Base-by-base conservation (phyloP, 768 basidiomycete species). In the Russula olivacea region DNA sequence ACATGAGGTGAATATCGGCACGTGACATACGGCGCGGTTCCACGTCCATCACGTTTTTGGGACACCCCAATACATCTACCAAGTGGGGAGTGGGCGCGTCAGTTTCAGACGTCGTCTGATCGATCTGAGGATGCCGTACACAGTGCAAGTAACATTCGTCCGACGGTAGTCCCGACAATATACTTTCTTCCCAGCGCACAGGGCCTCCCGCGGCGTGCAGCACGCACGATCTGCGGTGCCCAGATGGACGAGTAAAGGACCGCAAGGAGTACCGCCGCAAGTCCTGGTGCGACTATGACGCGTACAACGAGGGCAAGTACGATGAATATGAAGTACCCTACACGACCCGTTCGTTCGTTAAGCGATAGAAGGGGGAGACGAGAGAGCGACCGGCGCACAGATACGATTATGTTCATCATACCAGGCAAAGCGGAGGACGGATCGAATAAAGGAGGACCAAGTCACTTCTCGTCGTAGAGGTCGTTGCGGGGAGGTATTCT, bases 21-120 rank as follows among this genome's bases (percentile, higher is more conserved):
- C 4, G 28, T 54, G 28, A 50, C 19, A 63, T 70, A 93, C 91
- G 71, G 64, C 86, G 80, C 15, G 88, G 83, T 65, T 89, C 81
- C 17, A 92, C 79, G 63, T 95, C 92, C 61, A 95, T 78, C 7
- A 95, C 88, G 69, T 95, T 97, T 70, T 84, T 84, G 0, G 92
- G 89, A 70, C 90, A 95, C 1, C 80, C 80, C 70, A 94, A 76
- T 67, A 89, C 89, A 71, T 96, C 93, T 96, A 66, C n/a, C 10
- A 47, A 49, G 4, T 49, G 12, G 10, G 38, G 19, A 3, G 7
- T 7, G 17, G 10, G 2, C 9, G 9, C 43, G 41, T 47, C 57
- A 63, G 45, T 30, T 21, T 63, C 34, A 57, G 34, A 21, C 49
- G 63, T 15, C 68, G 59, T 53, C n/a, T 15, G 23, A 17, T 32